These are phyloP conservation scores for Filobasidium uniguttulatum DNA, from an alignment of 1,284 basidiomycete genomes.

Conservation along the genomic window DNA sequence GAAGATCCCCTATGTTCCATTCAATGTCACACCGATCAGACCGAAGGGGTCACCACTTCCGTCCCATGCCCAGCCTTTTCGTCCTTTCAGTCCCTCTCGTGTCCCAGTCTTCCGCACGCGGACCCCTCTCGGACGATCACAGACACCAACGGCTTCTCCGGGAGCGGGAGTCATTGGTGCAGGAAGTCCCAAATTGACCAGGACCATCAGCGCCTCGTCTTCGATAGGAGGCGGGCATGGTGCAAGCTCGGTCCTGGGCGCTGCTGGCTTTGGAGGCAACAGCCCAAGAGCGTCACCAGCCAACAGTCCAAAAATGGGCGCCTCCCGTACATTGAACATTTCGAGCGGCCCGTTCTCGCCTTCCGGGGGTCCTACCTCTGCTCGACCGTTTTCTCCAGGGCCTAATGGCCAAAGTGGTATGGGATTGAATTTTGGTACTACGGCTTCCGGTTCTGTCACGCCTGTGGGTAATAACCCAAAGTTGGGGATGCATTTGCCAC, in stretches of 20 bases:
- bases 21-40: conserved; percentile 27
- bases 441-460: neutral
- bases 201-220: neutral
- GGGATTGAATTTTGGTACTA: neutral
- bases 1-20: conserved; percentile 28
- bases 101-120: conserved; percentile 32
- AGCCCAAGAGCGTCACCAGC: neutral
- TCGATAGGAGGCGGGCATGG: neutral
- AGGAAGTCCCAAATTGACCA: conserved; percentile 7
- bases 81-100: conserved; percentile 34
- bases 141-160: conserved; percentile 19
- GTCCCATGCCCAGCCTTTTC: conserved; percentile 18
- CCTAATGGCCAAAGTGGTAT: no score
- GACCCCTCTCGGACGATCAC: conserved; percentile 30
- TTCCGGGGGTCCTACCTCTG: no score
- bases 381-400: no score
- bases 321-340: neutral
- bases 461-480: neutral
- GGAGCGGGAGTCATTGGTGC: conserved; percentile 11
- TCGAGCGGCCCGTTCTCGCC: neutral
- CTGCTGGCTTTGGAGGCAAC: neutral
- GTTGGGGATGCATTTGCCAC: conserved; percentile 3
- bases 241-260: neutral
- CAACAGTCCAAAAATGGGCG: neutral
- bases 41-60: conserved; percentile 24